These are phyloP conservation scores for Spathaspora girioi DNA, from an alignment of 805 yeast species.

Conservation along the genomic window DNA sequence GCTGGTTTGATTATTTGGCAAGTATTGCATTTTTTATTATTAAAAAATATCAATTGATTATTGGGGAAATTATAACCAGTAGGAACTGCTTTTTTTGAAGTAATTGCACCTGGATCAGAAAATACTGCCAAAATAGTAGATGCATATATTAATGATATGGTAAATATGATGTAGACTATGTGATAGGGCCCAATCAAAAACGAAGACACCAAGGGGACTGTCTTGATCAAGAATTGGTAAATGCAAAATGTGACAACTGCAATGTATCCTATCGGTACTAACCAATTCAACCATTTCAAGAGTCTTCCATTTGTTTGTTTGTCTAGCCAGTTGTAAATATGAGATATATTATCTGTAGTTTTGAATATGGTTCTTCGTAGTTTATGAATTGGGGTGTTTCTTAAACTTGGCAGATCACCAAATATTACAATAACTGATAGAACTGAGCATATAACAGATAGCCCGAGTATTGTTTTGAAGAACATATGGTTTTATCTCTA, in stretches of 20 bases:
- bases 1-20: conserved; percentile 51
- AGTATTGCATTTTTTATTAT: conserved; percentile 43
- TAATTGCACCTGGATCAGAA: conserved; percentile 40
- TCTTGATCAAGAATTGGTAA: conserved; percentile 26
- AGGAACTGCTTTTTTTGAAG: conserved; percentile 19
- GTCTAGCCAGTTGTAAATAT: conserved; percentile 5
- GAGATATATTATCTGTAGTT: not conserved
- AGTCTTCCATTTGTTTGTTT: conserved; percentile 5
- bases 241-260: conserved; percentile 32
- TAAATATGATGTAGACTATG: conserved; percentile 23
- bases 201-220: conserved; percentile 12
- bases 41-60: conserved; percentile 54
- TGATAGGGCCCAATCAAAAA: conserved; percentile 1
- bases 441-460: conserved; percentile 8
- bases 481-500: not conserved
- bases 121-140: conserved; percentile 37
- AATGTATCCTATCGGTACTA: conserved; percentile 42
- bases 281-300: conserved; percentile 32
- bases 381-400: conserved; percentile 31
- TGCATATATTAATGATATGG: conserved; percentile 28
- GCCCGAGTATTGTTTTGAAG: conserved; percentile 4
- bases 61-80: not conserved
- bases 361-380: conserved; percentile 9
- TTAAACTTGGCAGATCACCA: conserved; percentile 45
- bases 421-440: conserved; percentile 35